Conservation (phyloP, 1,284 basidiomycete species). For the Heterobasidion irregulare region DNA sequence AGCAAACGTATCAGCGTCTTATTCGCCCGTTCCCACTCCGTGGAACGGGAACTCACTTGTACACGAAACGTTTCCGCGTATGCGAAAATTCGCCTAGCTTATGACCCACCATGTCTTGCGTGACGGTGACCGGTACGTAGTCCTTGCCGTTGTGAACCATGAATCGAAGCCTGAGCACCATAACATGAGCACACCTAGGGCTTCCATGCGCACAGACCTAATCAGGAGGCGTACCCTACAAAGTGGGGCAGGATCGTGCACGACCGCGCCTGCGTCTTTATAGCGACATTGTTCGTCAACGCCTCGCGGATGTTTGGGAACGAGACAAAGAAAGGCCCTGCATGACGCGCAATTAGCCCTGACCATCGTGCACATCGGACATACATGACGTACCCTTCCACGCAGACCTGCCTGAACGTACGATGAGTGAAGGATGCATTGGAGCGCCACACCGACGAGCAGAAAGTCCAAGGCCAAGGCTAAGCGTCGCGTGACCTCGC, state of each 20-base stretch:
- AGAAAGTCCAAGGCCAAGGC: not conserved
- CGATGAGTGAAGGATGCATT: constrained; percentile 21
- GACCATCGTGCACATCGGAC: not conserved
- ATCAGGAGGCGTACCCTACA: constrained; percentile 58
- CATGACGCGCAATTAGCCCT: not conserved
- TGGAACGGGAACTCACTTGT: constrained; percentile 43
- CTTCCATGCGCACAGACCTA: not conserved
- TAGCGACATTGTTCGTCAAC: constrained; percentile 75
- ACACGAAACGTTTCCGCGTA: constrained; percentile 77
- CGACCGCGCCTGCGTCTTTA: constrained; percentile 83
- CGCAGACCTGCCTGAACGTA: constrained; percentile 22
- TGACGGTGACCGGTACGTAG: constrained; percentile 80
- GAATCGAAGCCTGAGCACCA: constrained; percentile 60
- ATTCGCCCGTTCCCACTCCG: not conserved
- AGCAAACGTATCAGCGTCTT: not conserved
- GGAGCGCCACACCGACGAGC: not conserved
- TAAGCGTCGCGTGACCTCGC: not conserved
- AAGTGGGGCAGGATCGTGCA: constrained; percentile 96
- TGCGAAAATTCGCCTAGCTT: constrained; percentile 94
- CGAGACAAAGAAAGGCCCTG: constrained; percentile 92
- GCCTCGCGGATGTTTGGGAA: constrained; percentile 89
- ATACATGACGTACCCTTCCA: constrained; percentile 21
- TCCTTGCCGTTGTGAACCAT: constrained; percentile 93
- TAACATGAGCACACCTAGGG: not conserved
- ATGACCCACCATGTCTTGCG: constrained; percentile 98